Evolutionary conservation across 2,329 filamentous ascomycete genomes (phyloP).

Genomic region (Dothiorella sarmentorum): DNA sequence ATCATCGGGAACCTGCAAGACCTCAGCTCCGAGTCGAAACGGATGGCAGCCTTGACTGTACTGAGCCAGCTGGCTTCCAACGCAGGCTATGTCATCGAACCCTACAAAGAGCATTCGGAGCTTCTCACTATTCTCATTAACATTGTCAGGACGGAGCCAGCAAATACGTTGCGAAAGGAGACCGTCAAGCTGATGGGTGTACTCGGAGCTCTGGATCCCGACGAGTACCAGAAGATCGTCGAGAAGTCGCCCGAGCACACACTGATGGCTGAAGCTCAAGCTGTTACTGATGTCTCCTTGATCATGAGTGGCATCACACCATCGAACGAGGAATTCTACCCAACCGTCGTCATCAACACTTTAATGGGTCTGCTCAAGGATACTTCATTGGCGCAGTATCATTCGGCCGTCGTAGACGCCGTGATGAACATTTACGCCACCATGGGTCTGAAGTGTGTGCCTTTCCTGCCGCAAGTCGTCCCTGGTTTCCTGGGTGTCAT

Average conservation of each 20-base stretch:
- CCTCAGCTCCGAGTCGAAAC: constrained; percentile 82
- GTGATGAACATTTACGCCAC: constrained; percentile 99
- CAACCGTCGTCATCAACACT: constrained; percentile 95
- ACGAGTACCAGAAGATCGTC: constrained; percentile 92
- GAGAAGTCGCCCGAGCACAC: constrained; percentile 83
- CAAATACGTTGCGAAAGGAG: constrained; percentile 80
- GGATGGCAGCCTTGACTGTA: constrained; percentile 85
- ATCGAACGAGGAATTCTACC: constrained; percentile 97
- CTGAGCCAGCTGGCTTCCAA: constrained; percentile 92
- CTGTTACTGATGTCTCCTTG: constrained; percentile 85
- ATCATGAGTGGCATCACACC: constrained; percentile 98
- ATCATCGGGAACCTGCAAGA: constrained; percentile 94
- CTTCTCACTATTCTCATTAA: constrained; percentile 88
- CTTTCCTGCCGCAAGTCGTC: constrained; percentile 89
- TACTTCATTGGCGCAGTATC: constrained; percentile 81
- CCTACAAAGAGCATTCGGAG: constrained; percentile 92
- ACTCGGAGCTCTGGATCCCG: constrained; percentile 88
- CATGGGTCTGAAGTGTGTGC: constrained; percentile 90
- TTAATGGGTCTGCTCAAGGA: constrained; percentile 90
- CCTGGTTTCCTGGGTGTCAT: constrained; percentile 92
- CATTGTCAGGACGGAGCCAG: constrained; percentile 90
- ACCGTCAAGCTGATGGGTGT: constrained; percentile 97
- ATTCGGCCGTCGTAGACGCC: constrained; percentile 90
- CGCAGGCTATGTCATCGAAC: constrained; percentile 94
- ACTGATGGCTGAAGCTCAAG: constrained; percentile 61